These are phyloP conservation scores for Warburgia ugandensis DNA, from an alignment of 164 flowering plant genomes.

Conservation along the genomic window DNA sequence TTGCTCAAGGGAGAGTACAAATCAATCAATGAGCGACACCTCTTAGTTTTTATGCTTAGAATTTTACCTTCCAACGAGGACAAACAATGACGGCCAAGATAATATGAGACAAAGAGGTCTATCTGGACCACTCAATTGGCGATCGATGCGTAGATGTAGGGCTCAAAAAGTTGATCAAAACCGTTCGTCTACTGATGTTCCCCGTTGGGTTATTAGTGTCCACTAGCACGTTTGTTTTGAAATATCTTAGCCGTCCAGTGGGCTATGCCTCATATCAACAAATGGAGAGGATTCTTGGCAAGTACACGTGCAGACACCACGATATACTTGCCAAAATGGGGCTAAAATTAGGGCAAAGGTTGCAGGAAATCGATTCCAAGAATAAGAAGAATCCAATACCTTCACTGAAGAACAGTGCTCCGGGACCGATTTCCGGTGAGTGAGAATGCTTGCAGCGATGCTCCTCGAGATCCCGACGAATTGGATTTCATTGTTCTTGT, in stretches of 20 bases:
- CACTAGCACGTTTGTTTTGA: no score
- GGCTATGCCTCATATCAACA: not conserved
- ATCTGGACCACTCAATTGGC: no score
- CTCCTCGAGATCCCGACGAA: constrained; percentile 80
- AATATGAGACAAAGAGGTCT: no score
- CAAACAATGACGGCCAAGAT: no score
- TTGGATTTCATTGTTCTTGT: constrained; percentile 49
- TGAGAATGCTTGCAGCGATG: constrained; percentile 58
- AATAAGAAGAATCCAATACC: constrained; percentile 28
- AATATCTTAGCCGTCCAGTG: no score
- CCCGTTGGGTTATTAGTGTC: no score
- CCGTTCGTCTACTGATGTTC: not conserved
- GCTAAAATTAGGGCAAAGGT: not conserved
- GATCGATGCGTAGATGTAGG: no score
- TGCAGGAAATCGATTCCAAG: not conserved
- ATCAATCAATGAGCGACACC: no score
- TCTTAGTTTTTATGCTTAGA: no score
- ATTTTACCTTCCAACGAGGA: no score
- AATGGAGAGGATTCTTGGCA: not conserved
- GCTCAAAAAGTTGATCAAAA: no score
- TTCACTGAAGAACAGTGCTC: constrained; percentile 70
- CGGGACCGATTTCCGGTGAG: constrained; percentile 62
- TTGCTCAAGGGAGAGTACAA: no score
- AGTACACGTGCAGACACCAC: not conserved
- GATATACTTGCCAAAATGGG: not conserved